Evolutionary conservation across 164 flowering plant genomes (phyloP).

Genomic region (Dillenia turbinata): DNA sequence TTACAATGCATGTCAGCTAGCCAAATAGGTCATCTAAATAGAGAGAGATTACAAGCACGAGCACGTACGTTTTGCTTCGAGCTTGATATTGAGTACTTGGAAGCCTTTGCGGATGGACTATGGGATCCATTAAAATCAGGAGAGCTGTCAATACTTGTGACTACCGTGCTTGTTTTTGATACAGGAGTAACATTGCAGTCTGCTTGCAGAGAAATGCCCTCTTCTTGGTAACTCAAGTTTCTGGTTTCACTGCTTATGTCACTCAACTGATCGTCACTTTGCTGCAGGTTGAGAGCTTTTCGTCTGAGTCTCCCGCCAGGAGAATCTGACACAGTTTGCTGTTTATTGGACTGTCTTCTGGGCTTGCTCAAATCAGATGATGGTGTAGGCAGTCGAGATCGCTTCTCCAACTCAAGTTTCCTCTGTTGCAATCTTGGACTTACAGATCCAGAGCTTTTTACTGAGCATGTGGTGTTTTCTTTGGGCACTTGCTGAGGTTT

Average conservation of each 20-base stretch:
- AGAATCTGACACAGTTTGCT: slow-evolving; percentile 49
- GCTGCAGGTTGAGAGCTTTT: slow-evolving; percentile 31
- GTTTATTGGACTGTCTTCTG: slow-evolving; percentile 41
- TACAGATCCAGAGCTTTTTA: slow-evolving; percentile 46
- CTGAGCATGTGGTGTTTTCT: slow-evolving; percentile 32
- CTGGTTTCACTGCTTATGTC: slow-evolving; percentile 49
- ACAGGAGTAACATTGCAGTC: slow-evolving; percentile 35
- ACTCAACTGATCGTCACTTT: slow-evolving; percentile 47
- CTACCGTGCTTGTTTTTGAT: slow-evolving; percentile 38
- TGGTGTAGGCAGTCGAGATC: slow-evolving; percentile 49
- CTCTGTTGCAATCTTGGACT: slow-evolving; percentile 75
- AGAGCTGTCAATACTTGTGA: slow-evolving; percentile 29
- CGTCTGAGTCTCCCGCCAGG: slow-evolving; percentile 53
- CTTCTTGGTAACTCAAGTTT: slow-evolving; percentile 43
- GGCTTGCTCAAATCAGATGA: slow-evolving; percentile 57
- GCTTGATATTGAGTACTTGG: slow-evolving; percentile 8
- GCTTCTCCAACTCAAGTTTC: slow-evolving; percentile 62
- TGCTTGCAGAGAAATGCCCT: slow-evolving; percentile 36
- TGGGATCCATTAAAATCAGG: slow-evolving; percentile 17
- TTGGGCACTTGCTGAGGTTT: slow-evolving; percentile 40
- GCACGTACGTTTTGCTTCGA: slow-evolving; percentile 25
- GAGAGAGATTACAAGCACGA: not conserved
- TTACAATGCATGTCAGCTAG: slow-evolving; percentile 10
- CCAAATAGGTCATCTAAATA: slow-evolving; percentile 1
- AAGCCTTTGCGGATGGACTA: slow-evolving; percentile 11